Evolutionary conservation across 2,329 filamentous ascomycete species (phyloP).

Genomic region (Penicillium glabrum): DNA sequence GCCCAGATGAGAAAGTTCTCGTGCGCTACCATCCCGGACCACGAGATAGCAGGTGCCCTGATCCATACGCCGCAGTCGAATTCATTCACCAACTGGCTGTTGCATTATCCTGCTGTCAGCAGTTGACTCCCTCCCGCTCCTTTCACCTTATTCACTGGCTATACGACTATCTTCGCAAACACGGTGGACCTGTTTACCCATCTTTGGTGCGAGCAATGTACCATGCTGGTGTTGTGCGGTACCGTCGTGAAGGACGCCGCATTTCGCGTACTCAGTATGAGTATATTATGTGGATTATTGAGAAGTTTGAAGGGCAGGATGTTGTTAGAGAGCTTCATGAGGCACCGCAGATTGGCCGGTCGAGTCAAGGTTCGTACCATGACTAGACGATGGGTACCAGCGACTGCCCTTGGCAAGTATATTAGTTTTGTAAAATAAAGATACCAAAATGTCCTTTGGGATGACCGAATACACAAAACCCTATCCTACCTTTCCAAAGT

Average conservation of each 20-base stretch:
- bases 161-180: slow-evolving; percentile 45
- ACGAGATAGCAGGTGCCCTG: slow-evolving; percentile 24
- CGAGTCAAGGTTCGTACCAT: background rate
- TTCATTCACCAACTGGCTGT: slow-evolving; percentile 49
- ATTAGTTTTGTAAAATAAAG: slow-evolving; percentile 2
- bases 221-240: slow-evolving; percentile 49
- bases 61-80: slow-evolving; percentile 39
- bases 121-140: slow-evolving; percentile 40
- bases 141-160: slow-evolving; percentile 50
- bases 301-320: slow-evolving; percentile 43
- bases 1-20: slow-evolving; percentile 25
- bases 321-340: slow-evolving; percentile 34
- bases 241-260: slow-evolving; percentile 35
- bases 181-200: slow-evolving; percentile 44
- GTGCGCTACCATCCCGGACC: slow-evolving; percentile 26
- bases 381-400: background rate
- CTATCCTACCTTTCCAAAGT: background rate
- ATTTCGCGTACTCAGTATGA: slow-evolving; percentile 37
- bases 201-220: slow-evolving; percentile 51
- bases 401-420: background rate
- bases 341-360: slow-evolving; percentile 16
- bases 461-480: background rate
- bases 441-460: slow-evolving; percentile 7
- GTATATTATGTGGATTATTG: slow-evolving; percentile 48
- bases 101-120: slow-evolving; percentile 40